Percentiles rank a stretch among this genome's conserved stretches.
These are phyloP conservation scores for Polytrichum formosum DNA, from an alignment of 225 moss, liverwort and hornwort genomes.

Conservation along the genomic window DNA sequence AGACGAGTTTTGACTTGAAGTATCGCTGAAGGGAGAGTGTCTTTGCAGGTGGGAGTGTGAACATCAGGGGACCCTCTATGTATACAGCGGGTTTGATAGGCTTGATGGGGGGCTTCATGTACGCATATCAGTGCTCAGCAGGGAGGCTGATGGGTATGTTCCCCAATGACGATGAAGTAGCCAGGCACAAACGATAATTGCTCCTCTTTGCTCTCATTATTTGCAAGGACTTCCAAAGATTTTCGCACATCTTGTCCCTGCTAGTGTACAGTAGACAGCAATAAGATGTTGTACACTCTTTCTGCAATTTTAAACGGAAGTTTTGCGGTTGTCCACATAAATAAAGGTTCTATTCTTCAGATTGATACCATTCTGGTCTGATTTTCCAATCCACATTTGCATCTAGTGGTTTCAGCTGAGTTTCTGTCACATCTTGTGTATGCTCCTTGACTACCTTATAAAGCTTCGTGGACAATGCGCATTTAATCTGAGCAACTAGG, in stretches of 20 bases:
- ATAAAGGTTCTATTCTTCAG: constrained; percentile 1
- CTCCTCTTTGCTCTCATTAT: constrained; percentile 6
- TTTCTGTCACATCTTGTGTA: too few species aligned
- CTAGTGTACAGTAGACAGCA: neutral
- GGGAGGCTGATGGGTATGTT: constrained; percentile 99
- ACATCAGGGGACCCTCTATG: constrained; percentile 93
- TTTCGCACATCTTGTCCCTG: neutral
- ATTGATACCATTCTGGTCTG: constrained; percentile 2
- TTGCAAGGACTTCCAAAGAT: neutral
- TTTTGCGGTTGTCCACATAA: neutral
- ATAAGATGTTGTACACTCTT: constrained; percentile 1
- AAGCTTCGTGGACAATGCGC: too few species aligned
- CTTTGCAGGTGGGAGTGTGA: constrained; percentile 73
- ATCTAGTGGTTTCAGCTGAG: too few species aligned
- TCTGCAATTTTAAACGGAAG: neutral
- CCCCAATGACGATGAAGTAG: constrained; percentile 89
- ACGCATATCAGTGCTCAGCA: constrained; percentile 91
- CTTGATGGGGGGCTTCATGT: constrained; percentile 98
- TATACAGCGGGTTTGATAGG: constrained; percentile 95
- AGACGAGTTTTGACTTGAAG: too few species aligned
- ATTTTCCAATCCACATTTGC: constrained; percentile 1
- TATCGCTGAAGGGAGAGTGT: too few species aligned
- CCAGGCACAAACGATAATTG: constrained; percentile 50
- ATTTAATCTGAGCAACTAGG: too few species aligned
- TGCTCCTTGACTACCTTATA: too few species aligned